Conservation (phyloP, 345 rosid genomes). For the Moricandia arvensis region DNA sequence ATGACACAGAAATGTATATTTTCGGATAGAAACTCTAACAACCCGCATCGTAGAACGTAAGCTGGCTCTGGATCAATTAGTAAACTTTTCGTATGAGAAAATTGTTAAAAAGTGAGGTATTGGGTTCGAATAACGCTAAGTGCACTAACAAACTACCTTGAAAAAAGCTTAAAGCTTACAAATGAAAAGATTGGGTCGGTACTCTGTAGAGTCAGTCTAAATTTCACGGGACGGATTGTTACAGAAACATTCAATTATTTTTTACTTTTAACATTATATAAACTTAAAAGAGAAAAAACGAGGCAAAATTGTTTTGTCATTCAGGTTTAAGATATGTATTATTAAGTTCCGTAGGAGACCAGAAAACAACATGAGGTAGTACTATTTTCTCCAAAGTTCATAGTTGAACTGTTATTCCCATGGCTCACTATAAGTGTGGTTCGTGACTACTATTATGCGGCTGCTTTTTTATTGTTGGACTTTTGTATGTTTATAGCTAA, state of each 20-base stretch:
- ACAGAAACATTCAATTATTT: neutral
- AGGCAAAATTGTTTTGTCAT: neutral
- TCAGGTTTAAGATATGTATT: neutral
- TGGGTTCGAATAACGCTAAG: too few relatives aligned
- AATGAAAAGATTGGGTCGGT: too few relatives aligned
- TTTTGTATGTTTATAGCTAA: conserved; percentile 18
- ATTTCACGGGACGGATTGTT: too few relatives aligned
- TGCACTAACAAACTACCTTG: too few relatives aligned
- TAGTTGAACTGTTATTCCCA: neutral
- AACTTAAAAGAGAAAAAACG: neutral
- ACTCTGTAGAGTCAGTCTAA: too few relatives aligned
- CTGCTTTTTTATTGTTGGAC: conserved; percentile 10
- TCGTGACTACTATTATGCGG: neutral
- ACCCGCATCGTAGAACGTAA: too few relatives aligned
- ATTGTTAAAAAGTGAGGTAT: too few relatives aligned
- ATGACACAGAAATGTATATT: too few relatives aligned
- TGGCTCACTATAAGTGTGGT: neutral
- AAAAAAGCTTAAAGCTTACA: too few relatives aligned
- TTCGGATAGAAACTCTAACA: too few relatives aligned
- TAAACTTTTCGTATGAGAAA: too few relatives aligned
- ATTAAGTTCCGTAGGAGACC: conserved; percentile 8
- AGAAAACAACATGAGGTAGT: neutral
- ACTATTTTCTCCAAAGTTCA: neutral
- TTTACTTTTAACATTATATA: neutral
- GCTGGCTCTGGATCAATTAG: too few relatives aligned